Percentiles rank a stretch among this genome's conserved stretches.
These are phyloP conservation scores for Yamadazyma olivae DNA, from an alignment of 805 yeast species.

Conservation along the genomic window DNA sequence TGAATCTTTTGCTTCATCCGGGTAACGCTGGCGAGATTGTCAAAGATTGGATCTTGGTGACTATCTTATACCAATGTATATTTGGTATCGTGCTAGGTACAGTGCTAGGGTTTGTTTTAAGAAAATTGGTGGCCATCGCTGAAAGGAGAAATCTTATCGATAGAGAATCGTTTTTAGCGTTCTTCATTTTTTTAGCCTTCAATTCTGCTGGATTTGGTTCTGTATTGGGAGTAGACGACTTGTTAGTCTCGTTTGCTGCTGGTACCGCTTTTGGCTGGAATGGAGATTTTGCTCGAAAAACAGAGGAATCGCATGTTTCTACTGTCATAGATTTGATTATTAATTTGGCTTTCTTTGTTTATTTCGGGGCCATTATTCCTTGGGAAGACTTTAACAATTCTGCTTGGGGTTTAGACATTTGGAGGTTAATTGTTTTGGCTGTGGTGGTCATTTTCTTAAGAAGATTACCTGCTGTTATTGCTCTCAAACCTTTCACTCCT, in stretches of 20 bases:
- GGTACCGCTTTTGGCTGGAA: conserved; percentile 95
- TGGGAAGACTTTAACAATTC: conserved; percentile 74
- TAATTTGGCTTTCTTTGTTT: conserved; percentile 83
- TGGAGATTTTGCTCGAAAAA: conserved; percentile 79
- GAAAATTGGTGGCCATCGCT: conserved; percentile 72
- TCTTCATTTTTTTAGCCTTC: conserved; percentile 77
- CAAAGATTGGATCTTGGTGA: conserved; percentile 74
- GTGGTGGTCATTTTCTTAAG: conserved; percentile 71
- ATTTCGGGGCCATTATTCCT: conserved; percentile 88
- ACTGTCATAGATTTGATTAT: conserved; percentile 83
- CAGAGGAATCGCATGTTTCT: conserved; percentile 84
- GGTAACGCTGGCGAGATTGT: conserved; percentile 67
- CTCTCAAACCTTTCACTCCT: conserved; percentile 75
- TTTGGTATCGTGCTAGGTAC: conserved; percentile 78
- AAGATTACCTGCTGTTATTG: conserved; percentile 78
- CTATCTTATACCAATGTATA: conserved; percentile 76
- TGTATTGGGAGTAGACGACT: conserved; percentile 83
- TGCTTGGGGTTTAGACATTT: conserved; percentile 61
- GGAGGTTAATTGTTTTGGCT: conserved; percentile 79
- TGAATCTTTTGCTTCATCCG: conserved; percentile 63
- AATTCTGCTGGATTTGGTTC: conserved; percentile 89
- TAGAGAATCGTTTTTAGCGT: conserved; percentile 83
- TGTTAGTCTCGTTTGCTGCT: conserved; percentile 85
- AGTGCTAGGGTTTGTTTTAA: conserved; percentile 65
- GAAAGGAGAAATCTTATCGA: conserved; percentile 70